Evolutionary conservation across 2,329 filamentous ascomycete species (phyloP).

Genomic region (Fusarium odoratissimum): DNA sequence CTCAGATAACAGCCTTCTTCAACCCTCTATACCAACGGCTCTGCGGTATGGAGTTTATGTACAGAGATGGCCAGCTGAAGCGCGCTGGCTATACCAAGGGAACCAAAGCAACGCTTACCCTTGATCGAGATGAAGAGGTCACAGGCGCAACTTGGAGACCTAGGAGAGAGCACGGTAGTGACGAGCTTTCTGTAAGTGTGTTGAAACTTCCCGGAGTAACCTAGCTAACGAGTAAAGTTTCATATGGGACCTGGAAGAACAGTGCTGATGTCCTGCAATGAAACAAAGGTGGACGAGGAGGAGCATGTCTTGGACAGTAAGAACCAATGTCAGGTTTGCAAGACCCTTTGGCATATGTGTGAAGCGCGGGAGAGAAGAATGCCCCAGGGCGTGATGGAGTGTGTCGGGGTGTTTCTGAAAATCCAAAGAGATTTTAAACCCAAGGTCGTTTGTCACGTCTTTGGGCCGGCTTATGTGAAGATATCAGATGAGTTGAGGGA

Average conservation of each 20-base stretch:
- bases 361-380: not conserved
- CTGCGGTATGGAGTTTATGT: not conserved
- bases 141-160: not conserved
- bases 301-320: accelerated
- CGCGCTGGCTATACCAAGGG: not conserved
- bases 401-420: not conserved
- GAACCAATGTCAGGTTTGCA: not conserved
- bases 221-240: not conserved
- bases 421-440: not conserved
- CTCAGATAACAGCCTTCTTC: not conserved
- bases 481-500: not conserved
- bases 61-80: not conserved
- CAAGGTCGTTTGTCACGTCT: not conserved
- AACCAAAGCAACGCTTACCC: not conserved
- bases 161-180: accelerated
- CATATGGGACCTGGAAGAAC: accelerated
- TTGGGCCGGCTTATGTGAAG: not conserved
- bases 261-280: not conserved
- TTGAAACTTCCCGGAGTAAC: not conserved
- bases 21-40: not conserved
- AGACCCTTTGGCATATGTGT: not conserved
- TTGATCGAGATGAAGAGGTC: not conserved
- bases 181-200: not conserved
- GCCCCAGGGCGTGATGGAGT: not conserved
- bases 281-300: accelerated